Percentiles rank a stretch among this genome's conserved stretches.
phyloP scores from a whole-genome alignment of 2,329 filamentous ascomycete species.

The Phialophora chinensis region DNA sequence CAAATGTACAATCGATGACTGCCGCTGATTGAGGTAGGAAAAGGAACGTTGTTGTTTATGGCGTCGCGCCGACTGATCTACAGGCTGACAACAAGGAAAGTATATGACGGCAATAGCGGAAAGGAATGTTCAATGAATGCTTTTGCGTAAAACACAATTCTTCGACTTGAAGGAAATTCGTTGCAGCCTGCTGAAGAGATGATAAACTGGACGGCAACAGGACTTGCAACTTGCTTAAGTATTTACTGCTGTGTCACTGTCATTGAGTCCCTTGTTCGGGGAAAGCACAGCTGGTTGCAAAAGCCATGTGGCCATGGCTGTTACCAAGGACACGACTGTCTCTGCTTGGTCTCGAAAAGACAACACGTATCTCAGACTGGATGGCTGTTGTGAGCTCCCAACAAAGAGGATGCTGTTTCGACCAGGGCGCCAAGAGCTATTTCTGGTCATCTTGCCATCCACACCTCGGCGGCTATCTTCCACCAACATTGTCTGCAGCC shows the following conservation, averaged over 20 bases:
- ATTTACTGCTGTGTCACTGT: slow-evolving; percentile 1
- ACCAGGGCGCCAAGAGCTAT: slow-evolving; percentile 27
- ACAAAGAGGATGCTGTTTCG: slow-evolving; percentile 28
- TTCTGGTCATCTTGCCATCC: slow-evolving; percentile 8
- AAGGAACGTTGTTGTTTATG: slow-evolving; percentile 10
- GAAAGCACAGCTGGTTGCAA: background rate
- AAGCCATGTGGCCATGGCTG: slow-evolving; percentile 8
- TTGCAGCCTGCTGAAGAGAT: slow-evolving; percentile 16
- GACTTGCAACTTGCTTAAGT: slow-evolving; percentile 16
- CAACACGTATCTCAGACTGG: slow-evolving; percentile 8
- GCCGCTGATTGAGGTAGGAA: slow-evolving; percentile 1
- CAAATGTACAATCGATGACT: slow-evolving; percentile 6
- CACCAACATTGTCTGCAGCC: slow-evolving; percentile 15
- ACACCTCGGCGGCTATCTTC: slow-evolving; percentile 24
- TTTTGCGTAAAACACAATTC: slow-evolving; percentile 4
- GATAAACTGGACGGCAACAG: background rate
- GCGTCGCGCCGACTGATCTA: slow-evolving; percentile 19
- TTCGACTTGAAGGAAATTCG: slow-evolving; percentile 12
- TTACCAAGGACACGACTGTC: slow-evolving; percentile 6
- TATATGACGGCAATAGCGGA: background rate
- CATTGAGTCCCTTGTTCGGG: background rate
- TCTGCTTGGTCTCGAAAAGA: slow-evolving; percentile 25
- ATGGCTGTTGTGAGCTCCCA: slow-evolving; percentile 26
- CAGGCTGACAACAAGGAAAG: slow-evolving; percentile 15
- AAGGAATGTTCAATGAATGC: slow-evolving; percentile 21